These are phyloP conservation scores for rapeseed (Brassica napus) DNA, from an alignment of 345 rosid species.

Conservation along the genomic window DNA sequence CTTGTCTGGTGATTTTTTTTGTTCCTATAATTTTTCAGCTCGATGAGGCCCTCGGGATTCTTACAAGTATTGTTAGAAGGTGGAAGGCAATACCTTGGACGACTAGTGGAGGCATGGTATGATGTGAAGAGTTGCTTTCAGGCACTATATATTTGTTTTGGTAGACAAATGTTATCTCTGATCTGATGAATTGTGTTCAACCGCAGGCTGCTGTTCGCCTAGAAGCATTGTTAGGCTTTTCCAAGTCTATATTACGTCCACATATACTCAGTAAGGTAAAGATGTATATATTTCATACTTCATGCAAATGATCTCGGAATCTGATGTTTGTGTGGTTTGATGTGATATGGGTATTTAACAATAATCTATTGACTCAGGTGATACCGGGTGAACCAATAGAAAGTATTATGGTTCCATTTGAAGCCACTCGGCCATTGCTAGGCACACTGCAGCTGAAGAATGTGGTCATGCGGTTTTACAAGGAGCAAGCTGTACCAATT, in stretches of 20 bases:
- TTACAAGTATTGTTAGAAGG: conserved; percentile 47
- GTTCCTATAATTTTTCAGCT: conserved; percentile 42
- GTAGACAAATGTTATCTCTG: conserved; percentile 9
- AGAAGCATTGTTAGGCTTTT: conserved; percentile 62
- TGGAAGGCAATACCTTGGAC: conserved; percentile 78
- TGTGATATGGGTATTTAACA: conserved; percentile 9
- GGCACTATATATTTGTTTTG: not conserved
- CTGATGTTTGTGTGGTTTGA: conserved; percentile 12
- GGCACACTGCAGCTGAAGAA: conserved; percentile 51
- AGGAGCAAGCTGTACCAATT: conserved; percentile 61
- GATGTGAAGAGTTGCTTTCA: conserved; percentile 22
- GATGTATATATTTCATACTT: not conserved
- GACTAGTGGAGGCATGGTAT: conserved; percentile 80
- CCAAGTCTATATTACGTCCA: conserved; percentile 58
- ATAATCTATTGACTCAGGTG: conserved; percentile 42
- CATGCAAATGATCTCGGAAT: conserved; percentile 15
- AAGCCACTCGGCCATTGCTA: conserved; percentile 57
- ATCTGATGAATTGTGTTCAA: not conserved
- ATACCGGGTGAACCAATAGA: conserved; percentile 60
- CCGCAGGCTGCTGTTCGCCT: conserved; percentile 61
- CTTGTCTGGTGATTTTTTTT: not conserved
- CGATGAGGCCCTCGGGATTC: conserved; percentile 51
- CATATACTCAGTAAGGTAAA: conserved; percentile 59
- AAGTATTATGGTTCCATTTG: conserved; percentile 57
- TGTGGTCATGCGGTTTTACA: conserved; percentile 64